Evolutionary conservation across 768 basidiomycete genomes (phyloP), one percentile per base, ranked within the genome.

Genomic region (Termitomyces sp.): DNA sequence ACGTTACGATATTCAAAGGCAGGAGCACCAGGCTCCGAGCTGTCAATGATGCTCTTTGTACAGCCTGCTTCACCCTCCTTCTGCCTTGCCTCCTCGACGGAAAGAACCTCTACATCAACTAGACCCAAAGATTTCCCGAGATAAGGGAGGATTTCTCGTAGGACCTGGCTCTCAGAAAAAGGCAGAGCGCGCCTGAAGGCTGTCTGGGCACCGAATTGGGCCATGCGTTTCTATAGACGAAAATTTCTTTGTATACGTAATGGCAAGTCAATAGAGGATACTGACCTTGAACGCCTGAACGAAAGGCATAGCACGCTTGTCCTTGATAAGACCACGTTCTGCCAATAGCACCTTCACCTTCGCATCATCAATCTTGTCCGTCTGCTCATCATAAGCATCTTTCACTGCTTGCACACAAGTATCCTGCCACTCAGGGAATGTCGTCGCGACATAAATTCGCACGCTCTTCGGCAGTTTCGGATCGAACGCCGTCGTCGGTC

Each of bases 291-390:
- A 91, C 33, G 80, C 75, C 59, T 96, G 91, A 48, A 95, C 84
- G 75, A 96, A 98, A 6, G 95, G 95, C 96, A 98, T 98, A 44
- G 82, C 82, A 45, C 87, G 84, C 78, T 98, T 98, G 76, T 98
- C 94, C 81, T 97, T 98, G 75, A 95, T 87, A 70, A 98, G 69
- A 5, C 92, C 94, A 22, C 78, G 80, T 69, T 83, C 78, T 9
- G 79, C 80, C 70, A 98, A 70, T 63, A 82, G 64, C 66, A 84
- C 77, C 70, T 87, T 82, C 53, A 95, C 84, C 70, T 86, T 87
- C 39, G 75, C 85, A 68, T 98, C 95, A 68, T 99, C 92, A 36
- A 98, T 88, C 64, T 78, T 81, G 58, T 85, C 81, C 30, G 76
- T 75, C 55, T 75, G 73, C 55, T 77, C 77, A 44, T 75, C 74